Conservation (phyloP, 352 stramenopile genomes). For the Globisporangium nagaii region DNA sequence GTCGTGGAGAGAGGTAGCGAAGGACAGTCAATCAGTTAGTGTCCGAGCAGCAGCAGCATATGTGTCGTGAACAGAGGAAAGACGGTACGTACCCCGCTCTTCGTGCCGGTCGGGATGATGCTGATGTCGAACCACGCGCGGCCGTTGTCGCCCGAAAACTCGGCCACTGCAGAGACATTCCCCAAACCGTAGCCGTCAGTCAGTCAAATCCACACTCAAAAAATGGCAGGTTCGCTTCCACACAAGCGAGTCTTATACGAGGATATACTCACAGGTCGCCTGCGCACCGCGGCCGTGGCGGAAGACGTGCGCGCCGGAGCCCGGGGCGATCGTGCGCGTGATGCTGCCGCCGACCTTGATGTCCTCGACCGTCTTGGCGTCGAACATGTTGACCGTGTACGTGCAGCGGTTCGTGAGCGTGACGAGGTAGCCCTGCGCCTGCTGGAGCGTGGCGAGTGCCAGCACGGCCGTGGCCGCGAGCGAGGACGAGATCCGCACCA, state of each 20-base stretch:
- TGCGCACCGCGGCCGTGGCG: conserved; percentile 40
- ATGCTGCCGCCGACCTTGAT: conserved; percentile 24
- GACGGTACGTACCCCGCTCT: conserved; percentile 20
- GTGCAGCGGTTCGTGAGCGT: conserved; percentile 47
- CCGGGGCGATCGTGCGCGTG: conserved; percentile 26
- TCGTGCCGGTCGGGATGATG: conserved; percentile 61
- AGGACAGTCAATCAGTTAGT: too few relatives aligned
- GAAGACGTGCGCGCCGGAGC: conserved; percentile 34
- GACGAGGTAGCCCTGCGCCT: conserved; percentile 31
- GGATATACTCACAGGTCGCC: conserved; percentile 33
- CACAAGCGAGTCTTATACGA: neutral
- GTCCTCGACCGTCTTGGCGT: conserved; percentile 27
- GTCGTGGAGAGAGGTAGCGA: neutral
- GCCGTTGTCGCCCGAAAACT: conserved; percentile 57
- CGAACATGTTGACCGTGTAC: conserved; percentile 40
- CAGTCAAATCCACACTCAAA: too few relatives aligned
- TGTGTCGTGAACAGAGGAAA: too few relatives aligned
- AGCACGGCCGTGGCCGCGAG: conserved; percentile 14
- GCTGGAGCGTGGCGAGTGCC: too few relatives aligned
- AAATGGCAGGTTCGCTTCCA: too few relatives aligned
- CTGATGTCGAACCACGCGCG: conserved; percentile 71
- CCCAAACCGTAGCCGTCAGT: too few relatives aligned
- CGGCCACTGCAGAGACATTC: conserved; percentile 44
- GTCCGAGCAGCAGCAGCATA: too few relatives aligned
- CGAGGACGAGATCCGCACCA: conserved; percentile 22